Evolutionary conservation across 345 rosid species (phyloP).

Genomic region (Eucalyptus marginata): DNA sequence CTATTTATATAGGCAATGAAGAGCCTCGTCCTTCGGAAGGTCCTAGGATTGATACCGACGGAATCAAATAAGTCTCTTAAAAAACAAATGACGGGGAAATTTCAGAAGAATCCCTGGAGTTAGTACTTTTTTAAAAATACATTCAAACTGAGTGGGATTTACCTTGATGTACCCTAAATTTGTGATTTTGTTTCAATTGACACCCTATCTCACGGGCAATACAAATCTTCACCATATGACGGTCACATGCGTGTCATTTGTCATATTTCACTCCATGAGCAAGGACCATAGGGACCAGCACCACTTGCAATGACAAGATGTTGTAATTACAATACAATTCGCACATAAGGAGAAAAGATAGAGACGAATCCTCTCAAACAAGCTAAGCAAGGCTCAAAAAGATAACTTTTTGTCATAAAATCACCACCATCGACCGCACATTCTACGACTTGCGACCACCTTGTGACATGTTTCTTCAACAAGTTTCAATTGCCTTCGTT

Average conservation of each 20-base stretch:
- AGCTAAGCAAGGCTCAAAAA: neutral
- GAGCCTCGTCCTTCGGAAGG: neutral
- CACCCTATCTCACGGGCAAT: fast-evolving
- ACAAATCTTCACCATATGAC: neutral
- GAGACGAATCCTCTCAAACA: neutral
- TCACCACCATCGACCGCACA: neutral
- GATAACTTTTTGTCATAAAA: neutral
- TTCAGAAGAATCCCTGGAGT: neutral
- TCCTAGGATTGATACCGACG: fast-evolving
- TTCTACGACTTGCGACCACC: neutral
- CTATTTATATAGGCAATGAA: neutral
- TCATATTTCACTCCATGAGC: neutral
- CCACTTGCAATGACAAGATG: neutral
- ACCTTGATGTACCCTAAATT: neutral
- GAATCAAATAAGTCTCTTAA: neutral
- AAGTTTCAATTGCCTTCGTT: neutral
- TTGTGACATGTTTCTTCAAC: neutral
- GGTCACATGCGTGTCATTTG: neutral
- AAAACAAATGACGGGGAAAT: neutral
- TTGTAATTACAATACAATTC: neutral
- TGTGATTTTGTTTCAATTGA: neutral
- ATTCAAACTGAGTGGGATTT: neutral
- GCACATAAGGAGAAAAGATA: neutral
- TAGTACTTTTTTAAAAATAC: neutral
- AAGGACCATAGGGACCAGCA: neutral